Evolutionary conservation across 108 stramenopile species (phyloP), one percentile per base, ranked within the genome.

Genomic region (Aurantiochytrium sp.): DNA sequence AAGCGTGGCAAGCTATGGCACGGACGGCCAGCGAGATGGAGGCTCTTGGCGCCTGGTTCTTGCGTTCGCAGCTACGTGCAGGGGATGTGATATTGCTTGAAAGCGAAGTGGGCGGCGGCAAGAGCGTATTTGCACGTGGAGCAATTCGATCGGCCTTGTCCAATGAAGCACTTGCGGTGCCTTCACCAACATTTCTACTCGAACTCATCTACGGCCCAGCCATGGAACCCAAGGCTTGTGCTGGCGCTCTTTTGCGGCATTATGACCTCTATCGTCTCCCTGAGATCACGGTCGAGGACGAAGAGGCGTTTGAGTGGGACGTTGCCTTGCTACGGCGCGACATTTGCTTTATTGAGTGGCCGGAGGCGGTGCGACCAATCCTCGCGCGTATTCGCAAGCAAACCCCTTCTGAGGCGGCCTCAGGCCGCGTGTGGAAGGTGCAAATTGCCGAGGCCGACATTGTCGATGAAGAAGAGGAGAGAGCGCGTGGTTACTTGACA

Each of bases 301-400:
- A 53, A 18, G 1, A 83, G 51, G 76, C 76, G 19, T 53, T 83
- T 18, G 76, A 53, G 4, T 83, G 76, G 76, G 76, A 83, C 28
- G 1, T 16, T 6, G 76, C 51, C 10, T 45, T 83, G 45, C 28
- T 83, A 12, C 25, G 64, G 8, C 76, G 51, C 49, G 76, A 83
- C 76, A 12, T 83, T 12, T 83, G 76, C 76, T 83, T 83, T 12
- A 53, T 83, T 4, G 76, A 83, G 51, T 83, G 76, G 76, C 76
- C 76, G 10, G 23, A 53, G 25, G 51, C 28, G 8, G 76, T 45
- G 72, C 28, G 18, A 59, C 21, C 19, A 23, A n/a, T 59, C 19
- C 59, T 59, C n/a, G 59, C 35, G 35, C 35, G 35, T 35, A 35
- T 35, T 35, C 35, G 35, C 35, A 35, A 35, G 35, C 55, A 57